Evolutionary conservation across 495 filamentous ascomycete genomes (phyloP), one percentile per base, ranked within the genome.

Genomic region (Xanthoparmelia taractica): DNA sequence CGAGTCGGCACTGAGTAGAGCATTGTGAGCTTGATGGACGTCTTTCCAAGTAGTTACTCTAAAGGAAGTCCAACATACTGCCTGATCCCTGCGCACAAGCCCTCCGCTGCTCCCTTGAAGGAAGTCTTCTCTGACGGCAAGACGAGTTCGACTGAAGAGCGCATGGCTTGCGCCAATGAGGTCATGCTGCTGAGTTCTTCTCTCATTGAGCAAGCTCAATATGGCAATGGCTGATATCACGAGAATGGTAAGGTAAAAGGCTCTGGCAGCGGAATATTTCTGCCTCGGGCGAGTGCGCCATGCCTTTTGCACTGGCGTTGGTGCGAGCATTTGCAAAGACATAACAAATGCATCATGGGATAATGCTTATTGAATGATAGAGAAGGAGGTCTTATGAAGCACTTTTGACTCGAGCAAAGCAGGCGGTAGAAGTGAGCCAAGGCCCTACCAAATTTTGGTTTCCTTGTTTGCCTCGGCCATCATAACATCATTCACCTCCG

Each of bases 1-100:
- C 91, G 8, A 86, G 74, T 45, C 87, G 89, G 68, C 95, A 99
- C 80, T 96, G 48, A 18, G 47, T 40, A 7, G 20, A 25, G 59
- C 1, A 17, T 11, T 33, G 52, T 77, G 70, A 77, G 73, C 65
- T 29, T n/a, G 8, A 37, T 56, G 18, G 38, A 27, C 34, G 15
- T 18, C 18, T 40, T 57, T 23, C 8, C 10, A 10, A 2, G 12
- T 1, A 3, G 2, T 4, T 17, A 8, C 27, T 33, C 15, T 15
- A 10, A 54, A 33, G 13, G 29, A 33, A 33, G 0, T 54, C 29
- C 17, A 33, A 41, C 65, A 29, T 55, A 74, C 73, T 65, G 73
- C 72, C 57, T 74, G 58, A 34, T 74, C 72, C 54, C 69, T 63
- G 43, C 68, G 69, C 54, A 71, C 45, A 11, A 72, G 58, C 64